Evolutionary conservation across 495 filamentous ascomycete species (phyloP).

Genomic region (Chaetomium tenue): DNA sequence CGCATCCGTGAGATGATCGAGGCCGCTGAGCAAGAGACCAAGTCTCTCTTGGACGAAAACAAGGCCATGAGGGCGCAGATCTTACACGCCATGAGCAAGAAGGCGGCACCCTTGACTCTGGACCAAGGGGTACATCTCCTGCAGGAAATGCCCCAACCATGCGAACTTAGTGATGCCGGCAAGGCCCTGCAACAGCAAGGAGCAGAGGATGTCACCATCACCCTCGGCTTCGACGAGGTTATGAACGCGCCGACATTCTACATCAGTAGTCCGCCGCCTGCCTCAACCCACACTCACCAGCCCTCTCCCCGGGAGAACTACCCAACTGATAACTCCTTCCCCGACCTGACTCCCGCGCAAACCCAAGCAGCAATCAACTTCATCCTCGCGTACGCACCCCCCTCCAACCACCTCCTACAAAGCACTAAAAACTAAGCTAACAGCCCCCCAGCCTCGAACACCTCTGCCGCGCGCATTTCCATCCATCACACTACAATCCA

Average conservation of each 20-base stretch:
- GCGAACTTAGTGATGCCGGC: background rate
- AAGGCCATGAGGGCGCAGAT: constrained; percentile 23
- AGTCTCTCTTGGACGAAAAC: constrained; percentile 42
- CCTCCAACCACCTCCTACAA: background rate
- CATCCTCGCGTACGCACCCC: constrained; percentile 45
- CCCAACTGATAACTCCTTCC: constrained; percentile 12
- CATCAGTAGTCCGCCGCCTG: constrained; percentile 26
- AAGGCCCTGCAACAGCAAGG: constrained; percentile 9
- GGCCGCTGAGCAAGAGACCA: constrained; percentile 33
- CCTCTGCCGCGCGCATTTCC: constrained; percentile 51
- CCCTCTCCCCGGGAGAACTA: constrained; percentile 1
- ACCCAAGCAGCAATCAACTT: constrained; percentile 51
- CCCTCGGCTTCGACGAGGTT: constrained; percentile 32
- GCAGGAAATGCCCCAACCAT: background rate
- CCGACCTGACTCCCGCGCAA: constrained; percentile 35
- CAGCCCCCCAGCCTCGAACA: constrained; percentile 45
- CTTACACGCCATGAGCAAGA: background rate
- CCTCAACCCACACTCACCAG: constrained; percentile 11
- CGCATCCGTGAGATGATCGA: constrained; percentile 47
- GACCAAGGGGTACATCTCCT: constrained; percentile 8
- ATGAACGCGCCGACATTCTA: constrained; percentile 35
- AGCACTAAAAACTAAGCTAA: background rate
- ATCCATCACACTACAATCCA: constrained; percentile 31
- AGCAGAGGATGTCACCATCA: constrained; percentile 32
- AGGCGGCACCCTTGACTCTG: constrained; percentile 3